Evolutionary conservation across 805 yeast species (phyloP), one percentile per base, ranked within the genome.

Genomic region (Komagataella pseudopastoris): DNA sequence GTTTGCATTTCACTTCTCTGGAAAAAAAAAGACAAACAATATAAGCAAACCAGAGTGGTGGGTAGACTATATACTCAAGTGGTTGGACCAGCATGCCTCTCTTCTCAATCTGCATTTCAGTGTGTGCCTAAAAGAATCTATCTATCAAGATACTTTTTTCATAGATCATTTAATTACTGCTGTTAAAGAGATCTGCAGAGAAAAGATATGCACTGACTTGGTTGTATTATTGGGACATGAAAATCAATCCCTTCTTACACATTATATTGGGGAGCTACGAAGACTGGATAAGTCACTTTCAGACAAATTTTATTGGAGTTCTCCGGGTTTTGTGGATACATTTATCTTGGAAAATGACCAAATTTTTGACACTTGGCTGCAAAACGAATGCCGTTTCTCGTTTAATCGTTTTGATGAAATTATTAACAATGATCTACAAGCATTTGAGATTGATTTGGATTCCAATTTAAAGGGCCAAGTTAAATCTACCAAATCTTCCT

Each of bases 31-130:
- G 39, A 84, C 90, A 0, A 83, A 82, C 58, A 74, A 78, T 47
- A 59, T 78, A 23, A 81, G 82, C 52, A 80, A 80, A 58, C 90
- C 91, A 1, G 90, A 85, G 60, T 84, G 88, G 83, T 75, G 81
- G 3, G 71, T 83, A 53, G 63, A 68, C 16, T 83, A 74, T 57
- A 60, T 76, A 5, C 74, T 71, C 53, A 67, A 69, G 12, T 76
- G 72, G 54, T 51, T 77, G 17, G 55, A 59, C 4, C 57, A 52
- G 51, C 58, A 68, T 55, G 47, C 63, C 50, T 53, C 64, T 43
- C 16, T 56, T 16, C 50, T 72, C 47, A 59, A 66, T 45, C 45
- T 60, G 20, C 58, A 67, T 7, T 59, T 71, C 20, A 68, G 65
- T 6, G 46, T 24, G 7, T 49, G 54, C 2, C 67, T 74, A 45